Evolutionary conservation across 2,329 filamentous ascomycete species (phyloP), one percentile per base, ranked within the genome.

Genomic region (Leptodontidium sp.): DNA sequence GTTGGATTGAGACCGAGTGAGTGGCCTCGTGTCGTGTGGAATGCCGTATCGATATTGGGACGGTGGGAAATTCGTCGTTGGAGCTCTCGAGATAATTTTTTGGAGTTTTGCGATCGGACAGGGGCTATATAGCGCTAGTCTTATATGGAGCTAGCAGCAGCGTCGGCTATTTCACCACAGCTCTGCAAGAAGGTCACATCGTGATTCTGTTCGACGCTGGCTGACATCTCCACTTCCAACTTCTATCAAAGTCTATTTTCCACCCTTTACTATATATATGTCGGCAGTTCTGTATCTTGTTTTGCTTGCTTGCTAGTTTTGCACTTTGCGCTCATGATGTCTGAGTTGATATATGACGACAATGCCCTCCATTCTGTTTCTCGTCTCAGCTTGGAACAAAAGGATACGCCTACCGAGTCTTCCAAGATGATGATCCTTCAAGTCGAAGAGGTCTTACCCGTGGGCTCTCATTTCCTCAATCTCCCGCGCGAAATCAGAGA

Each of bases 401-500:
- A 12, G 43, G 50, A 53, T 8, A 26, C 9, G 15, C 47, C 64
- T 21, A 21, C 45, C 12, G 50, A 65, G 32, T 17, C 32, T 17
- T 38, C 32, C 4, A 49, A 59, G 17, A 55, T 6, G 58, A 62
- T 63, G 47, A 17, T 55, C 4, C 21, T 67, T 29, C 26, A 70
- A 17, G 64, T 71, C 40, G 57, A 64, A 29, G 63, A 67, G 58
- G 35, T 66, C 8, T 8, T 15, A 3, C 47, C 61, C 29, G 8
- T 55, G 2, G 15, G 49, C 21, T 57, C 38, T 4, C 4, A 17
- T 29, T 65, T 71, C 21, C 59, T 72, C 9, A 52, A 59, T 32
- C 53, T 74, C 14, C 72, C 70, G 4, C 67, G 67, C 0, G 72
- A 74, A 59, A 69, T 74, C 29, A 63, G 70, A 69, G 70, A 74